Base-by-base conservation (phyloP, 768 basidiomycete species). In the Cantharellus cinnabarinus region DNA sequence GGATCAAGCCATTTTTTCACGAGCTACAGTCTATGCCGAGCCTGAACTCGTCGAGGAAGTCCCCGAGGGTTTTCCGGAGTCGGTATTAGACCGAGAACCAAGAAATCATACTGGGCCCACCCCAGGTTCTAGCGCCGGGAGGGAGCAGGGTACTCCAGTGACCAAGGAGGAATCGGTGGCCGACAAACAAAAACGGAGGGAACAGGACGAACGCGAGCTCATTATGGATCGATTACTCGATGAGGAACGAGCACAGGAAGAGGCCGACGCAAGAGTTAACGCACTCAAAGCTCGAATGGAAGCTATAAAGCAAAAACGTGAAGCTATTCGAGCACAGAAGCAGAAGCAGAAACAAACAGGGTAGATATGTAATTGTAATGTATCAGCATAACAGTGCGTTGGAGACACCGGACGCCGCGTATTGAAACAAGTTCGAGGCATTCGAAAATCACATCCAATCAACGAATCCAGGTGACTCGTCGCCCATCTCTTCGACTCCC, bases 171-270 rank as follows among this genome's bases (percentile, higher is more conserved):
- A 70, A 41, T 75, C 72, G 53, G 75, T 76, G 65, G 77, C 75
- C 54, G 72, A 74, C 57, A 66, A 68, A 57, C 73, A 77, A 64
- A 70, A 69, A 64, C 68, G 71, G 63, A 82, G 75, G 68, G 80
- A 81, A 64, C 73, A 73, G 66, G 85, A 89, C 34, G 87, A 89
- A 58, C 74, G 78, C 55, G 86, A 89, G 64, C 70, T 89, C 61
- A 89, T 89, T 50, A 85, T 89, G 82, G 87, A 89, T 69, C 76
- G 88, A 58, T 69, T 89, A 53, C 60, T 88, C 67, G 87, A 89
- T 39, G 88, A 90, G 70, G 87, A 90, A 68, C 76, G 80, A 59
- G 82, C 81, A 40, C 88, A 90, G 71, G 88, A 90, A 67, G 87
- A 89, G 67, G 88, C 86, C 3, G 88, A 90, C 67, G 79, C 80